Evolutionary conservation across 2,329 filamentous ascomycete genomes (phyloP).

Genomic region (Nemania serpens): DNA sequence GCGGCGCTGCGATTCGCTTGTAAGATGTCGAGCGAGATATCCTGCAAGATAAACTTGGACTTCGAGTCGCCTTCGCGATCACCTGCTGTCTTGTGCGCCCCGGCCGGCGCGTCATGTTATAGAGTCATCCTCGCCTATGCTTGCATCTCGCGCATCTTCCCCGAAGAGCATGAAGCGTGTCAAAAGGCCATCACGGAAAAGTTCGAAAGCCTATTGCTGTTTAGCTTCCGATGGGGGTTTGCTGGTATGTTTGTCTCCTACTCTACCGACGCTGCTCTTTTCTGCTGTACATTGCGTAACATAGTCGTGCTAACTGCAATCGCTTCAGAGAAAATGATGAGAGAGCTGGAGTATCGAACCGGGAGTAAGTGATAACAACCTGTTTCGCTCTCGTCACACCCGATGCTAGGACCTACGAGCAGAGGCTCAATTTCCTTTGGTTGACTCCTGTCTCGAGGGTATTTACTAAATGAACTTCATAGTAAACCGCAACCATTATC

Average conservation of each 20-base stretch:
- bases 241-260: slow-evolving; percentile 35
- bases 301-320: slow-evolving; percentile 14
- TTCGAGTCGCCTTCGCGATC: slow-evolving; percentile 32
- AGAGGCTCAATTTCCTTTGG: neutral
- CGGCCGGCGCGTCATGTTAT: slow-evolving; percentile 41
- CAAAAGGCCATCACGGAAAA: slow-evolving; percentile 40
- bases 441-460: neutral
- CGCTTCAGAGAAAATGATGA: slow-evolving; percentile 41
- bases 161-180: slow-evolving; percentile 35
- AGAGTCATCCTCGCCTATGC: slow-evolving; percentile 39
- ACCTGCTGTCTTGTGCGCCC: slow-evolving; percentile 38
- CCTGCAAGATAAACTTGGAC: slow-evolving; percentile 40
- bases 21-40: slow-evolving; percentile 43
- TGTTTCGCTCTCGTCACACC: neutral
- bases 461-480: neutral
- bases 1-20: slow-evolving; percentile 41
- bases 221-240: slow-evolving; percentile 42
- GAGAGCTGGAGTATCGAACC: slow-evolving; percentile 37
- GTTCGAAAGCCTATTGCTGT: slow-evolving; percentile 42
- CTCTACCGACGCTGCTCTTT: neutral
- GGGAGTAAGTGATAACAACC: slow-evolving; percentile 24
- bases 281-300: neutral
- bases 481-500: slow-evolving; percentile 37
- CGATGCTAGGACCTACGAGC: neutral
- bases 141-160: slow-evolving; percentile 38